Evolutionary conservation across 257 asterid genomes (phyloP), one percentile per base, ranked within the genome.

Genomic region (Scutellaria barbata): DNA sequence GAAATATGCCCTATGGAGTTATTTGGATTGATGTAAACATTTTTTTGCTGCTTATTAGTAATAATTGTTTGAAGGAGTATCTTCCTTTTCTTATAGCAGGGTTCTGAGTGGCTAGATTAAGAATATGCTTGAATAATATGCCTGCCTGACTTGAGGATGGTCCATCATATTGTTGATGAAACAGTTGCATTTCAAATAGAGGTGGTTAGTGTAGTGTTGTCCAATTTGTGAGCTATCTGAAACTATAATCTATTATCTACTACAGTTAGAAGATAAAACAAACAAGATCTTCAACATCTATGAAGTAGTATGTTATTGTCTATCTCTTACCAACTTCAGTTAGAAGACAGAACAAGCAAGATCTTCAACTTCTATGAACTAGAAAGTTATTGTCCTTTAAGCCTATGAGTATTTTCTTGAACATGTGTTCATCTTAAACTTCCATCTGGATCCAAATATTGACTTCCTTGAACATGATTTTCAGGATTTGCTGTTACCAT

Each of bases 401-500:
- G n/a, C 63, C 73, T n/a, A 5, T 58, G 66, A 62, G 52, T 14
- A 18, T 37, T 39, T 43, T 60, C 52, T 47, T 63, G 51, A 59
- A 10, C 52, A n/a, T 42, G 25, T 42, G 39, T n/a, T 66, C 60
- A 47, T 48, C 43, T 43, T 14, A 30, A 55, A 50, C 9, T 20
- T 60, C 51, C 14, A 20, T 43, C 46, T 16, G 53, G 25, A 22
- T 72, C 50, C 65, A 53, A 48, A 40, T 39, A 46, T 63, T 42
- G 57, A 68, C 66, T 48, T 77, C 46, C 63, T 6, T 33, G 37
- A 63, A 48, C 74, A 47, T 64, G 67, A 57, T 68, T 60, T 79
- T 73, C 86, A 90, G 98, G 95, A 33, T 92, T 92, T 82, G 85
- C 83, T 78, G 90, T 83, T 74, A 85, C 90, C 70, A 85, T 92